Base-by-base conservation (phyloP, 192 early-diverging fungal genomes). In the Rhizophagus sp. region DNA sequence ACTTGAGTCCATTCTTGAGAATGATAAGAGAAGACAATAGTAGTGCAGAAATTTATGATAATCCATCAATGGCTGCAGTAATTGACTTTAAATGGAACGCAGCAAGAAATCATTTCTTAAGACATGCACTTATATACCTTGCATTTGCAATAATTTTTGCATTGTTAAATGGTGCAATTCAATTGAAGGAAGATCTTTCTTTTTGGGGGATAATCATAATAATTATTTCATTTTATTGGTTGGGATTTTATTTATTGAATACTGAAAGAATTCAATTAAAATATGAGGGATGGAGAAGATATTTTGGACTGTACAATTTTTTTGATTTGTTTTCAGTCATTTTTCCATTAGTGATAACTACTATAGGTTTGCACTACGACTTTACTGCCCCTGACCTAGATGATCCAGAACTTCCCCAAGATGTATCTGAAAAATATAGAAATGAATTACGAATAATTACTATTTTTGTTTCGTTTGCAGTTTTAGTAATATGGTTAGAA, bases 401-500 rank as follows among this genome's bases (percentile, higher is more conserved):
- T n/a, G n/a, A n/a, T n/a, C n/a, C n/a, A n/a, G n/a, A n/a, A n/a
- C n/a, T n/a, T n/a, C n/a, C n/a, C n/a, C n/a, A n/a, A n/a, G n/a
- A n/a, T n/a, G n/a, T n/a, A n/a, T n/a, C n/a, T n/a, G n/a, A n/a
- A n/a, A n/a, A n/a, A n/a, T n/a, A n/a, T n/a, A n/a, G n/a, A n/a
- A n/a, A n/a, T n/a, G n/a, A n/a, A n/a, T n/a, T n/a, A n/a, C n/a
- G n/a, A n/a, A n/a, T n/a, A n/a, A n/a, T n/a, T 39, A 50, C 25
- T 25, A 72, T 47, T 27, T 9, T n/a, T 47, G n/a, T 13, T 7
- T 41, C 44, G 24, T 73, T 73, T 52, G 25, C 71, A 8, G 15
- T 36, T 69, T 41, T 69, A 69, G 19, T 41, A 34, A 69, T 69
- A 22, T 69, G 67, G 67, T 5, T 69, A 2, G 67, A 69, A 69